Evolutionary conservation across 1,284 basidiomycete genomes (phyloP).

Genomic region (Vanrija sp.): DNA sequence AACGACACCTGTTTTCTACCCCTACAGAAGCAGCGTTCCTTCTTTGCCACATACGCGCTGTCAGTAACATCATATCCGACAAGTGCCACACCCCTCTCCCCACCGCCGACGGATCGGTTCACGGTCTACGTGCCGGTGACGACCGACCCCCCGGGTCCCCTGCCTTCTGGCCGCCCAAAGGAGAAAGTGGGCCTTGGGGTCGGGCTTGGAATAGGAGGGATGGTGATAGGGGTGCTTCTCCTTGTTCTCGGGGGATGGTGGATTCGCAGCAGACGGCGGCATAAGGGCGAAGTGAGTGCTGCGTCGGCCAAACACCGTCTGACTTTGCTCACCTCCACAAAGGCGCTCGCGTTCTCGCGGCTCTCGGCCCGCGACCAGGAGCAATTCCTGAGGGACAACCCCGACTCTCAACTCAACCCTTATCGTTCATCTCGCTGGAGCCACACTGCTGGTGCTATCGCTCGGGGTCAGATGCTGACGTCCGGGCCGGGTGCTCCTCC

Average conservation of each 20-base stretch:
- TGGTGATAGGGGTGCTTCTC: conserved; percentile 20
- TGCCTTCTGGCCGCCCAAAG: conserved; percentile 26
- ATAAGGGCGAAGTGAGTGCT: background rate
- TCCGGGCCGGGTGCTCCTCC: too few species aligned
- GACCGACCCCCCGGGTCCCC: conserved; percentile 20
- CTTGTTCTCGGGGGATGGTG: background rate
- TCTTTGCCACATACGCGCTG: conserved; percentile 41
- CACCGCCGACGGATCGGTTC: conserved; percentile 19
- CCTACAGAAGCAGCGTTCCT: conserved; percentile 25
- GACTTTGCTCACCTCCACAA: background rate
- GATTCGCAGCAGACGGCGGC: background rate
- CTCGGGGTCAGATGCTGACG: too few species aligned
- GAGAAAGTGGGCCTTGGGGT: conserved; percentile 34
- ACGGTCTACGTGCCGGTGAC: conserved; percentile 35
- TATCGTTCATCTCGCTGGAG: too few species aligned
- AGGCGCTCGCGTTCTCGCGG: conserved; percentile 38
- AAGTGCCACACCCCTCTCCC: conserved; percentile 4
- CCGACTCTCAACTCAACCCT: conserved; percentile 33
- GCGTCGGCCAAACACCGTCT: background rate
- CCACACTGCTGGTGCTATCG: too few species aligned
- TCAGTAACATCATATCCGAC: conserved; percentile 35
- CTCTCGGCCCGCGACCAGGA: conserved; percentile 33
- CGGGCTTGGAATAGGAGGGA: conserved; percentile 24
- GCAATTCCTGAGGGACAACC: conserved; percentile 38
- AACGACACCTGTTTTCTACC: conserved; percentile 34